Evolutionary conservation across 2,329 filamentous ascomycete genomes (phyloP).

Genomic region (Penicillium expansum): DNA sequence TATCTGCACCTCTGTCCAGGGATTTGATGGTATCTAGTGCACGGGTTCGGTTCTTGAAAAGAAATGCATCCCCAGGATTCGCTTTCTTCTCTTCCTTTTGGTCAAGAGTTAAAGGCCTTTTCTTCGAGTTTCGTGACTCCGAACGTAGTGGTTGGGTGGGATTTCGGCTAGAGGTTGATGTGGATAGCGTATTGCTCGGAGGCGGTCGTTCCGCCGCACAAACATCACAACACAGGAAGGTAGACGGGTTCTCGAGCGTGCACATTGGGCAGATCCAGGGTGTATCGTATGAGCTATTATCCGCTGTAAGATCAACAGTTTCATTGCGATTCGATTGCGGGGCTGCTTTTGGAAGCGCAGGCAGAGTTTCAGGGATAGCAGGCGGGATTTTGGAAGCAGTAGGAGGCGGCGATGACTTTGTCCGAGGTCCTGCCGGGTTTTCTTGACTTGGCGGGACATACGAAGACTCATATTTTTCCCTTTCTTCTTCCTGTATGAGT

Average conservation of each 20-base stretch:
- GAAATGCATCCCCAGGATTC: slow-evolving; percentile 15
- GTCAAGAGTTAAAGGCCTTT: slow-evolving; percentile 17
- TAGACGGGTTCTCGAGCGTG: slow-evolving; percentile 60
- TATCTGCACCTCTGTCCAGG: slow-evolving; percentile 43
- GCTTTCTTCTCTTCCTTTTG: slow-evolving; percentile 7
- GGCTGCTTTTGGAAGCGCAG: not conserved
- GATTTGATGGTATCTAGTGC: slow-evolving; percentile 39
- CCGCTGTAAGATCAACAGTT: slow-evolving; percentile 16
- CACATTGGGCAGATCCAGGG: slow-evolving; percentile 61
- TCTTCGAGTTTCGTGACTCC: slow-evolving; percentile 19
- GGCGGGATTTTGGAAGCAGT: slow-evolving; percentile 26
- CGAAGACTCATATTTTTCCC: slow-evolving; percentile 56
- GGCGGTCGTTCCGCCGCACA: slow-evolving; percentile 56
- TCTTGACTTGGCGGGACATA: slow-evolving; percentile 54
- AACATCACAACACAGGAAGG: slow-evolving; percentile 59
- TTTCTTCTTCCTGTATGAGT: slow-evolving; percentile 76
- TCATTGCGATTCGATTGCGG: slow-evolving; percentile 5
- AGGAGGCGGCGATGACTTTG: slow-evolving; percentile 41
- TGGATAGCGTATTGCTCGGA: slow-evolving; percentile 21
- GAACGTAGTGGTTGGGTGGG: not conserved
- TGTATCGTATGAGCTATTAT: slow-evolving; percentile 36
- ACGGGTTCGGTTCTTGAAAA: slow-evolving; percentile 31
- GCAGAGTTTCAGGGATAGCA: slow-evolving; percentile 15
- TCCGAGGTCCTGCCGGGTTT: slow-evolving; percentile 51
- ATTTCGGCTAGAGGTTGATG: not conserved